These are phyloP conservation scores for Dioszegia hungarica DNA, from an alignment of 768 basidiomycete genomes.

Conservation along the genomic window DNA sequence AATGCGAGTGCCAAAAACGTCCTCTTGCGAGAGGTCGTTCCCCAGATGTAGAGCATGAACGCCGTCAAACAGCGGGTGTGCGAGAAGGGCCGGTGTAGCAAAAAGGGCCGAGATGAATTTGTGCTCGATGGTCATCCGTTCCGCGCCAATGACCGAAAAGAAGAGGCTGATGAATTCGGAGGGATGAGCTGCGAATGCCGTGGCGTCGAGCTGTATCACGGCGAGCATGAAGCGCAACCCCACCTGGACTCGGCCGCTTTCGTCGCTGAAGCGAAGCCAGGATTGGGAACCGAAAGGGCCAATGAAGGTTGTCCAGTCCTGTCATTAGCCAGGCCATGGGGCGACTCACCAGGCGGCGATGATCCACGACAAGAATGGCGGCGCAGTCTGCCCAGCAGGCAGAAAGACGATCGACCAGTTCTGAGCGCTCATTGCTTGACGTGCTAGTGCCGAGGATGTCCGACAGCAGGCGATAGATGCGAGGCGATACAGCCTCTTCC, in stretches of 20 bases:
- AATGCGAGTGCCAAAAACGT: neutral
- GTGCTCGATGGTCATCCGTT: slow-evolving; percentile 55
- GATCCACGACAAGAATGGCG: slow-evolving; percentile 57
- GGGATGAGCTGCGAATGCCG: slow-evolving; percentile 53
- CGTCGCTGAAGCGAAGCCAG: slow-evolving; percentile 58
- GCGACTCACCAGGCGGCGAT: slow-evolving; percentile 15
- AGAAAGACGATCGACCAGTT: slow-evolving; percentile 54
- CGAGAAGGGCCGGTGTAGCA: slow-evolving; percentile 56
- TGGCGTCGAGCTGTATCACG: slow-evolving; percentile 56
- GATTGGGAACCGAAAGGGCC: slow-evolving; percentile 55
- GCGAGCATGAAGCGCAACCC: slow-evolving; percentile 59
- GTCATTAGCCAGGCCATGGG: neutral
- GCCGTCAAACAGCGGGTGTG: slow-evolving; percentile 51
- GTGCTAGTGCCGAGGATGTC: slow-evolving; percentile 51
- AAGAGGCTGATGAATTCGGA: slow-evolving; percentile 58
- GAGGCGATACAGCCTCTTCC: slow-evolving; percentile 54
- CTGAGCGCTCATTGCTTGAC: neutral
- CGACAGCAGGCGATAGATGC: slow-evolving; percentile 58
- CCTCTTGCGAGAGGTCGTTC: slow-evolving; percentile 18
- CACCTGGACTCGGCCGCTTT: slow-evolving; percentile 57
- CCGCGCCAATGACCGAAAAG: slow-evolving; percentile 56
- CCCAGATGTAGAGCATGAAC: slow-evolving; percentile 6
- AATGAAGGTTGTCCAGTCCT: slow-evolving; percentile 65
- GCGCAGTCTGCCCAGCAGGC: slow-evolving; percentile 72
- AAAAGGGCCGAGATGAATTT: slow-evolving; percentile 60